These are phyloP conservation scores for Acacia crassicarpa DNA, from an alignment of 306 rosid species.

Conservation along the genomic window DNA sequence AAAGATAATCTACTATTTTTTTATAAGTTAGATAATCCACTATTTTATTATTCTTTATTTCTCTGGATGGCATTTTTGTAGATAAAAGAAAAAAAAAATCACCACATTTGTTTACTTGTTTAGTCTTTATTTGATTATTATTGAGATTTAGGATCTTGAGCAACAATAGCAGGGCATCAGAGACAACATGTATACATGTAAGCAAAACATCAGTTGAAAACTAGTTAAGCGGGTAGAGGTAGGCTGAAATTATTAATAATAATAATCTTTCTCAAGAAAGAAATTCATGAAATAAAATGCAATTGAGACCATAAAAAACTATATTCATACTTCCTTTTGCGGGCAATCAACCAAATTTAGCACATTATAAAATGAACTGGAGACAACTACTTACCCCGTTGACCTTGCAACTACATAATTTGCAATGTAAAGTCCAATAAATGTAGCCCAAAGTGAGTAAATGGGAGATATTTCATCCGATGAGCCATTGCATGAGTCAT, in stretches of 20 bases:
- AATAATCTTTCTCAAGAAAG: not conserved
- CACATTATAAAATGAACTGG: conserved; percentile 14
- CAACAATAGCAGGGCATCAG: not conserved
- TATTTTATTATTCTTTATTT: not conserved
- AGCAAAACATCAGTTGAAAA: not conserved
- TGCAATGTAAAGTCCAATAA: conserved; percentile 95
- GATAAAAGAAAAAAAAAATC: not conserved
- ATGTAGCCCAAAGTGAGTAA: conserved; percentile 96
- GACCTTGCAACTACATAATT: conserved; percentile 96
- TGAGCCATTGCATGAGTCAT: conserved; percentile 80
- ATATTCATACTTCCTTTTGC: not conserved
- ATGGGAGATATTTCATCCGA: conserved; percentile 93
- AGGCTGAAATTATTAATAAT: not conserved
- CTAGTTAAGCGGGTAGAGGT: not conserved
- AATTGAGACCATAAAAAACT: not conserved
- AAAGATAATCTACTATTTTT: not conserved
- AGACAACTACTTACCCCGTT: conserved; percentile 72
- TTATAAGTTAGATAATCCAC: not conserved
- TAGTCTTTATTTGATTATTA: not conserved
- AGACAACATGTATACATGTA: not conserved
- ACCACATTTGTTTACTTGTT: not conserved
- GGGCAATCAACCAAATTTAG: conserved; percentile 15
- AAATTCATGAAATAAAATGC: not conserved
- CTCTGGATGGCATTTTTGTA: not conserved
- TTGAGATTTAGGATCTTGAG: not conserved